These are phyloP conservation scores for Hypoxylon sp. DNA, from an alignment of 2,329 filamentous ascomycete species.

Conservation along the genomic window DNA sequence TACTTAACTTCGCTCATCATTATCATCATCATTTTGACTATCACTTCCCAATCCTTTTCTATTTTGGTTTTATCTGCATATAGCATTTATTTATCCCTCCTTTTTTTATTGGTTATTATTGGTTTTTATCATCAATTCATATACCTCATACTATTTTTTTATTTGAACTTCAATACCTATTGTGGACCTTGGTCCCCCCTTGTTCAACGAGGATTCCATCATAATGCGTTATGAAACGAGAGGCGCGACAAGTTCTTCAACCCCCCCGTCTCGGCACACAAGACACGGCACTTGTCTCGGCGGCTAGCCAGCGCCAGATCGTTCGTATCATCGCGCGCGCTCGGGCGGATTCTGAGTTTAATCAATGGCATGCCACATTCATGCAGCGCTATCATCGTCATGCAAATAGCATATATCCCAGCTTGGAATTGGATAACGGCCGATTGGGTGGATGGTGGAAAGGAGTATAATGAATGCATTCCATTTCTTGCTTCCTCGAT, in stretches of 20 bases:
- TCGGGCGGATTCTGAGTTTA: constrained; percentile 1
- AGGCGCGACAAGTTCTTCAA: constrained; percentile 28
- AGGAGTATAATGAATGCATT: constrained; percentile 27
- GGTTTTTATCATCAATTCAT: constrained; percentile 4
- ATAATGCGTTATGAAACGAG: constrained; percentile 31
- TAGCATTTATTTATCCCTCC: constrained; percentile 7
- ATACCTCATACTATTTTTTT: constrained; percentile 24
- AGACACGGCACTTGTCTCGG: constrained; percentile 4
- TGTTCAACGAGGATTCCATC: constrained; percentile 7
- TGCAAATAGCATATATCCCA: constrained; percentile 30
- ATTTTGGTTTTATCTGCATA: constrained; percentile 3
- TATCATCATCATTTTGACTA: constrained; percentile 2
- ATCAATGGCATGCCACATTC: background rate
- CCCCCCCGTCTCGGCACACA: background rate
- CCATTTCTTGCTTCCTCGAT: constrained; percentile 7
- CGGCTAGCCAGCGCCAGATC: constrained; percentile 12
- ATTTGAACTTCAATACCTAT: too few species aligned
- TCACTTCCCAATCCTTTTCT: constrained; percentile 3
- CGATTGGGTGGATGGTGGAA: constrained; percentile 21
- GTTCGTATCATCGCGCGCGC: background rate
- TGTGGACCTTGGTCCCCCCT: too few species aligned
- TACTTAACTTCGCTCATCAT: constrained; percentile 27
- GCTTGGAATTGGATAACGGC: constrained; percentile 35
- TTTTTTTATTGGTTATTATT: constrained; percentile 1
- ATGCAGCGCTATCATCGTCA: constrained; percentile 3